Conservation (phyloP, 495 filamentous ascomycete species). For the Chaetomium fimeti region DNA sequence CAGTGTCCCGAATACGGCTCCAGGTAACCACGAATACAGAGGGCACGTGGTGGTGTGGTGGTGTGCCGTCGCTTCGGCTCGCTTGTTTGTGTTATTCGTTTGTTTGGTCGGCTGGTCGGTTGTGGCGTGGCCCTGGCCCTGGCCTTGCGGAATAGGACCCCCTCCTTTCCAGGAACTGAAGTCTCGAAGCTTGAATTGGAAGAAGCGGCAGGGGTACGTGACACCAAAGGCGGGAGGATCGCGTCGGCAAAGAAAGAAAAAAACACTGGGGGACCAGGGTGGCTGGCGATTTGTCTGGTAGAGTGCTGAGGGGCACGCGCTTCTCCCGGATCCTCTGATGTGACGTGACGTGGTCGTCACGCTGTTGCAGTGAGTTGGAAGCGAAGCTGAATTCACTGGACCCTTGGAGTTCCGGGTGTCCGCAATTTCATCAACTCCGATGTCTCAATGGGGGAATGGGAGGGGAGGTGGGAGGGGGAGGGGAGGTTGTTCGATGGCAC, state of each 20-base stretch:
- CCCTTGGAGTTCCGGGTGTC: background rate
- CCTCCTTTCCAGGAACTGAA: background rate
- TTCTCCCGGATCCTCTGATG: background rate
- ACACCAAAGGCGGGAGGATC: background rate
- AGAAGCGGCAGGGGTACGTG: background rate
- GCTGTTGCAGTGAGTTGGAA: background rate
- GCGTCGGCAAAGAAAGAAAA: background rate
- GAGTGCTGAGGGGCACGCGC: background rate
- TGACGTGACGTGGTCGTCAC: background rate
- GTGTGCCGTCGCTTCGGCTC: conserved; percentile 2
- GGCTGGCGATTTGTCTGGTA: background rate
- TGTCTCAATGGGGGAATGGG: too few species aligned
- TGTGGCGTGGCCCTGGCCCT: conserved; percentile 1
- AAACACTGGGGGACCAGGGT: background rate
- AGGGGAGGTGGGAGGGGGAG: too few species aligned
- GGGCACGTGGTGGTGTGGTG: conserved; percentile 1
- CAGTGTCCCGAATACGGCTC: background rate
- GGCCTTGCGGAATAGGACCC: too few species aligned
- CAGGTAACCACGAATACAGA: background rate
- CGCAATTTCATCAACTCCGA: background rate
- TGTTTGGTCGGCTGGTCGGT: conserved; percentile 5
- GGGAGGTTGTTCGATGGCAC: background rate
- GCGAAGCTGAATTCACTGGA: background rate
- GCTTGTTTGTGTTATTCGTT: background rate
- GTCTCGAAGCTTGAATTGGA: background rate